Evolutionary conservation across 495 filamentous ascomycete genomes (phyloP).

Genomic region (Geopyxis carbonaria): DNA sequence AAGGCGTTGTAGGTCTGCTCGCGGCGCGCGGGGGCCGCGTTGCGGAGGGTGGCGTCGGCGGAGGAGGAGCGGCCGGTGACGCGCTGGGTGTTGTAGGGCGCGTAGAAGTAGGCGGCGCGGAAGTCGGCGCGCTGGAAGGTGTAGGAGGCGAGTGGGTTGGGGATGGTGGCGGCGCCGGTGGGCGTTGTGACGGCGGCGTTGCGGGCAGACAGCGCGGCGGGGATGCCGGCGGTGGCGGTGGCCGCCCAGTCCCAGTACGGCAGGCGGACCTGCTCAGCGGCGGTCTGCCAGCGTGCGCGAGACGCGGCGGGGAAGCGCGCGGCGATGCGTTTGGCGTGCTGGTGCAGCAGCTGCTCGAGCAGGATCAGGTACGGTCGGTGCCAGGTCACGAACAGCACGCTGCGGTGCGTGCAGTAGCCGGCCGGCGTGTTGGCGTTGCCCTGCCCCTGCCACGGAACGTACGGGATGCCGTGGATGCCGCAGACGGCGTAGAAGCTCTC

Average conservation of each 20-base stretch:
- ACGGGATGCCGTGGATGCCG: conserved; percentile 27
- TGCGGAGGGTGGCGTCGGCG: too few relatives aligned
- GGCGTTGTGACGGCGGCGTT: conserved; percentile 7
- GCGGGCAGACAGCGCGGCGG: conserved; percentile 1
- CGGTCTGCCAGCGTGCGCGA: conserved; percentile 13
- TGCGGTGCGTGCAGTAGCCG: conserved; percentile 50
- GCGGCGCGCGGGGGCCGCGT: conserved; percentile 13
- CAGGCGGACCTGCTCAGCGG: conserved; percentile 7
- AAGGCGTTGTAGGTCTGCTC: conserved; percentile 21
- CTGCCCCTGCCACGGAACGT: conserved; percentile 23
- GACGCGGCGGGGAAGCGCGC: conserved; percentile 10
- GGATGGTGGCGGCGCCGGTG: conserved; percentile 27
- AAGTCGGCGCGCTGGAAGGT: conserved; percentile 29
- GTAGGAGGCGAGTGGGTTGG: conserved; percentile 48
- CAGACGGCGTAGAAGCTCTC: conserved; percentile 19
- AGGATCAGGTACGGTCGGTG: conserved; percentile 52
- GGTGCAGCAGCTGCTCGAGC: conserved; percentile 23
- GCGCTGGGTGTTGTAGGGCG: too few relatives aligned
- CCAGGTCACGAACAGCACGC: conserved; percentile 51
- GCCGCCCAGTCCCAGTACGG: conserved; percentile 24
- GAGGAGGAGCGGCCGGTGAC: too few relatives aligned
- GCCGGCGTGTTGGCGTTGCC: conserved; percentile 3
- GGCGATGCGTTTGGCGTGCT: conserved; percentile 10
- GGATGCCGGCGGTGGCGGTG: conserved; percentile 10
- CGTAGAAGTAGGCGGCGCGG: conserved; percentile 8